Base-by-base conservation (phyloP, 306 rosid genomes). In the Prunus mume region DNA sequence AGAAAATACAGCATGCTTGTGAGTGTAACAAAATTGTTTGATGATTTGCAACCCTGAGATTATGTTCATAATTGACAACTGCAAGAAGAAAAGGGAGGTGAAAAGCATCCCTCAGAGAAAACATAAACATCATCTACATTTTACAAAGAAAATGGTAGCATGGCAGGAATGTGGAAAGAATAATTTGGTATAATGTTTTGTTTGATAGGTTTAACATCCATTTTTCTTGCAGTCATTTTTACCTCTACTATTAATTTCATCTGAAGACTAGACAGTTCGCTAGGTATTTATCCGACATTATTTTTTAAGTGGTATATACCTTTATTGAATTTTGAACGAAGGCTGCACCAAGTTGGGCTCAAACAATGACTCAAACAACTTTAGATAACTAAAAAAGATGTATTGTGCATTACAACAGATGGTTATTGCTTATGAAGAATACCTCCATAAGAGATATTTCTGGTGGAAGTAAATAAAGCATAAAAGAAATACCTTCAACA, bases 401-500 rank as follows among this genome's bases (percentile, higher is more conserved):
- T 4, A 72, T 38, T 34, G 14, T n/a, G 63, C 30, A 71, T 71
- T 9, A 56, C 38, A 55, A 9, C 17, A 72, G 54, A 24, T 22
- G 2, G 24, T 72, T 41, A 72, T 6, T 62, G 15, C 27, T 70
- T 34, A 80, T 61, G 30, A 30, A 51, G 43, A 47, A n/a, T 0
- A 10, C 25, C 14, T 10, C 30, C 3, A 80, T 9, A 25, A 12
- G 25, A 51, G 13, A 67, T 72, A 18, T 0, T 45, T 55, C 58
- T 19, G 1, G 58, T 60, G 58, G 24, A 76, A 27, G 50, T 41
- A 46, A 55, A 47, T 28, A 34, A 55, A 54, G 20, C 4, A 73
- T 11, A 45, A 60, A 54, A 57, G 22, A 60, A 38, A 71, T 79
- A 92, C 99, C 99, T 92, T 95, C 97, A 68, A 95, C 87, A 81